These are phyloP conservation scores for Oryza brachyantha DNA, from an alignment of 176 grass and related monocot genomes.

Conservation along the genomic window DNA sequence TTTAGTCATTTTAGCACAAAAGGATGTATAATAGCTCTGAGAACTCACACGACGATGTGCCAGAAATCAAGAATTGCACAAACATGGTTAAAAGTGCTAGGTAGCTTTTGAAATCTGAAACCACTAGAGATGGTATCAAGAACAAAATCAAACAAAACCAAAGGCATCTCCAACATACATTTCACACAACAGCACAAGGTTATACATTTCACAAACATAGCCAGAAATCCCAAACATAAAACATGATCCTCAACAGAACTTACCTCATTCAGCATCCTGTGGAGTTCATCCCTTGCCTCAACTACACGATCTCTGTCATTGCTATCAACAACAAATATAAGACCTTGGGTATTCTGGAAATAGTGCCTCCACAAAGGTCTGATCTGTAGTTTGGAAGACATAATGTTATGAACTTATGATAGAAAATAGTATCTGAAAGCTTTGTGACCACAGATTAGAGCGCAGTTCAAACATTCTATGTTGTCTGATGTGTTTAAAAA, in stretches of 20 bases:
- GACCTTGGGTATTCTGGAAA: conserved; percentile 75
- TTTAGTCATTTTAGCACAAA: too few relatives aligned
- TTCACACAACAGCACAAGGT: neutral
- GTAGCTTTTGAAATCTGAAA: neutral
- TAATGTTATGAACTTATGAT: neutral
- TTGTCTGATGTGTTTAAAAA: neutral
- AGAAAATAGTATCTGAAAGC: neutral
- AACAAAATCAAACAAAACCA: too few relatives aligned
- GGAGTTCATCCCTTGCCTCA: conserved; percentile 76
- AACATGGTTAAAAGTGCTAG: neutral
- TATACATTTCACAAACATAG: neutral
- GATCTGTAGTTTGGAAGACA: conserved; percentile 45
- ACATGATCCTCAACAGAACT: neutral
- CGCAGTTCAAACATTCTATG: neutral
- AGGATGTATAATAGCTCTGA: too few relatives aligned
- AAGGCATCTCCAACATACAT: neutral
- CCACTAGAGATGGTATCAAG: neutral
- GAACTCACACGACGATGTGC: neutral
- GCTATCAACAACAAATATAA: conserved; percentile 78
- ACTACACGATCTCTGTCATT: conserved; percentile 84
- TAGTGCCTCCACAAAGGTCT: conserved; percentile 81
- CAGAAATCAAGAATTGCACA: neutral
- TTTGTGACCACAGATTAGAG: neutral
- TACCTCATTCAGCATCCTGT: conserved; percentile 77
- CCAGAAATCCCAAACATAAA: neutral